phyloP scores from a whole-genome alignment of 2,329 filamentous ascomycete genomes.

The Alternaria incomplexa region DNA sequence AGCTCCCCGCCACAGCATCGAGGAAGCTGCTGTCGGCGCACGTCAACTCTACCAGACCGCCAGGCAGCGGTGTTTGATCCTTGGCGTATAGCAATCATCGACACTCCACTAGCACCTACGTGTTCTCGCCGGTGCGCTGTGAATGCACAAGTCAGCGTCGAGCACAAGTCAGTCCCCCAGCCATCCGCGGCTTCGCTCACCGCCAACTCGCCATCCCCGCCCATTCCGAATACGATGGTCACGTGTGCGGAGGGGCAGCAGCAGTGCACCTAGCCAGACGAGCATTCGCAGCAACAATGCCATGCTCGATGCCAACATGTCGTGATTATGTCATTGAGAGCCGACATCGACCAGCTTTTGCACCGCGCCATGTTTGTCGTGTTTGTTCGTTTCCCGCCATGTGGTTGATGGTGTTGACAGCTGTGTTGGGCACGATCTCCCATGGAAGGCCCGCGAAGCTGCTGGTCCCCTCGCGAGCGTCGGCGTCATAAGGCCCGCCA shows the following conservation, averaged over 20 bases:
- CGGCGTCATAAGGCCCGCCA: constrained; percentile 31
- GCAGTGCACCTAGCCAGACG: constrained; percentile 4
- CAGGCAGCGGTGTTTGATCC: constrained; percentile 40
- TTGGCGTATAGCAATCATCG: constrained; percentile 25
- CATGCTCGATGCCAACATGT: neutral
- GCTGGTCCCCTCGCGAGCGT: constrained; percentile 24
- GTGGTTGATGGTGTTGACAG: constrained; percentile 8
- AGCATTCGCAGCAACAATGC: neutral
- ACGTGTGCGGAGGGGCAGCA: constrained; percentile 46
- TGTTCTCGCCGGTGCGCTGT: constrained; percentile 28
- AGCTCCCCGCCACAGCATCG: constrained; percentile 43
- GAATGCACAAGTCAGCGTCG: constrained; percentile 18
- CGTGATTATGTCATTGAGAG: neutral
- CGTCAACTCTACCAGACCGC: constrained; percentile 24
- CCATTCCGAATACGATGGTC: constrained; percentile 10
- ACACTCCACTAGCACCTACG: constrained; percentile 28
- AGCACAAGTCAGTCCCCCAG: constrained; percentile 29
- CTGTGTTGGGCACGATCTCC: constrained; percentile 16
- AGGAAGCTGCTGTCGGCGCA: constrained; percentile 27
- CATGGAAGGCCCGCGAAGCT: constrained; percentile 33
- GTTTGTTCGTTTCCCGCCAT: neutral
- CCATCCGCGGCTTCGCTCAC: constrained; percentile 41
- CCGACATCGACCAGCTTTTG: neutral
- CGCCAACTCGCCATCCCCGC: constrained; percentile 36
- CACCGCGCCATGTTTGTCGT: neutral